Evolutionary conservation across 2,329 filamentous ascomycete species (phyloP), one percentile per base, ranked within the genome.

Genomic region (Pezicula radicicola): DNA sequence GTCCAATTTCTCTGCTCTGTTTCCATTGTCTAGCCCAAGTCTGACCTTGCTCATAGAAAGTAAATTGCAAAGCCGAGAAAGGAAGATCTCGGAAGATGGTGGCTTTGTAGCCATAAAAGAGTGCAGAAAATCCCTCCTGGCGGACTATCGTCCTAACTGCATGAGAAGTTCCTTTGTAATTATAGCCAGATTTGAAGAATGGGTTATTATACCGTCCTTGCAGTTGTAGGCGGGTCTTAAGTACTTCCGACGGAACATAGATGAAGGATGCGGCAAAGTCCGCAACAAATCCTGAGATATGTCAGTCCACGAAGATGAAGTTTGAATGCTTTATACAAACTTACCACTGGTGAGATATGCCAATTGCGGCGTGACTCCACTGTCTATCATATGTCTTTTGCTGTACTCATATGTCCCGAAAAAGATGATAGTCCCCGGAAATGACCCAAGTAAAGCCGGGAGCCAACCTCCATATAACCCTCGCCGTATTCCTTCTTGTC

Each of bases 71-170:
- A 1, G 94, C 94, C 0, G 93, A 97, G 67, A 97, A 99, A 2
- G 94, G 94, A 19, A 99, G 79, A 64, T 99, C 94, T 53, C 94
- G 88, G 72, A 89, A 94, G 3, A 99, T 83, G 0, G 94, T 99
- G 10, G 94, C 94, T 69, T 94, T 94, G 75, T 95, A 99, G n/a
- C 94, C 94, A 62, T 96, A 88, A 69, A 97, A 99, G 21, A 99
- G 80, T 16, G 95, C 94, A 0, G 83, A 77, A 49, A 91, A 78
- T 1, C 94, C 95, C 73, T 99, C 94, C 40, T 80, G 79, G 37
- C 85, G 84, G 15, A 91, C 79, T 53, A 99, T 97, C 1, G 91
- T 96, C 60, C 87, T 84, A 13, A 87, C 84, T 2, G 94, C 95
- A 70, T 99, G 88, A 49, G 85, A 70, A 2, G 90, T 96, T 40